Evolutionary conservation across 2,329 filamentous ascomycete species (phyloP).

Genomic region (Phaeosphaeria sp.): DNA sequence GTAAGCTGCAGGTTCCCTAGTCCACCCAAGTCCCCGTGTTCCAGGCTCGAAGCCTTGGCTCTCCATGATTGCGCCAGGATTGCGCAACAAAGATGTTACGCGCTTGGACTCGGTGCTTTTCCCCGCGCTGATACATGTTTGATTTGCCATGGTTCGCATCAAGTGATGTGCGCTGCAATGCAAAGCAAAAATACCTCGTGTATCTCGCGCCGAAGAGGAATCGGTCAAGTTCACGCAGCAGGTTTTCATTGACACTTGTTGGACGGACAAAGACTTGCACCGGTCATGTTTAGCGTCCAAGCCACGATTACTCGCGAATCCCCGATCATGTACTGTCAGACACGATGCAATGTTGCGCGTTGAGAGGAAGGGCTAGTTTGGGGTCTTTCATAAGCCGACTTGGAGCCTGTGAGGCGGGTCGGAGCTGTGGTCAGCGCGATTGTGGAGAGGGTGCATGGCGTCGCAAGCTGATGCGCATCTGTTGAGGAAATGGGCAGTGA

Average conservation of each 20-base stretch:
- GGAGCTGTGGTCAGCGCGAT: neutral
- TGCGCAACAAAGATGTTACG: neutral
- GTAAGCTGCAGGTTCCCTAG: no score
- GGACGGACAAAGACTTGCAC: neutral
- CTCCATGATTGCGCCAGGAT: neutral
- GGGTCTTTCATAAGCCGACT: neutral
- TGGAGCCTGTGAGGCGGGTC: neutral
- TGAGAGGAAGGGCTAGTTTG: neutral
- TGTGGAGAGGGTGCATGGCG: neutral
- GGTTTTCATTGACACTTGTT: neutral
- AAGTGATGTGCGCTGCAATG: neutral
- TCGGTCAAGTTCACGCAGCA: no score
- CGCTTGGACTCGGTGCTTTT: neutral
- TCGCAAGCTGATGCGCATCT: neutral
- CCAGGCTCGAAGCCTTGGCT: conserved; percentile 1
- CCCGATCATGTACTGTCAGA: neutral
- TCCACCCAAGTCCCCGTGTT: neutral
- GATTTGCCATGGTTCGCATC: neutral
- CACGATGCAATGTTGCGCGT: neutral
- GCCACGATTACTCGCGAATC: neutral
- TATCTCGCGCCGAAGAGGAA: no score
- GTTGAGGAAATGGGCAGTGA: neutral
- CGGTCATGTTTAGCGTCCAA: neutral
- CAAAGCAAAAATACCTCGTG: no score
- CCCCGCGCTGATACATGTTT: neutral